Evolutionary conservation across 768 basidiomycete genomes (phyloP), one percentile per base, ranked within the genome.

Genomic region (Tricholoma saponaceum): DNA sequence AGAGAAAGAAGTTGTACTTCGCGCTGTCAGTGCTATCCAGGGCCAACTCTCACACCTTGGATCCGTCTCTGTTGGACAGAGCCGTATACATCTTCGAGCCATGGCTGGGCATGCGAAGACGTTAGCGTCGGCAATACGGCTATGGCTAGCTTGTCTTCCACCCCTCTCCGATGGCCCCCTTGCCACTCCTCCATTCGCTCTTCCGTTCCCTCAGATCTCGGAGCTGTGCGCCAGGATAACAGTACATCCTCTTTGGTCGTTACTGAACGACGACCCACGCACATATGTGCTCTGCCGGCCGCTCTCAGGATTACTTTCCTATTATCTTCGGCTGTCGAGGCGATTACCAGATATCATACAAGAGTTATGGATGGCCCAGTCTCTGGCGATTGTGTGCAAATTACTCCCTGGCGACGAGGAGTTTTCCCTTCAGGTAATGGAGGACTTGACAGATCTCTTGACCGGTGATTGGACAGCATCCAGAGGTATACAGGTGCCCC

Each of bases 341-440:
- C 68, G 75, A 12, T 74, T 85, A 12, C 86, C 89, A 5, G 79
- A 71, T 20, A 79, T 79, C n/a, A 71, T 80, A 4, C 72, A 77
- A 26, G 78, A 83, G 54, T 66, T 85, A 18, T 90, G 89, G 89
- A 72, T 87, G 37, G 83, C 84, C 0, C 87, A 89, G 60, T 82
- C 84, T 2, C 78, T 87, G 32, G 72, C 81, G 0, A 78, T 89
- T 47, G 62, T 90, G 0, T 62, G 71, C 13, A 72, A 79, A 32
- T 73, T 87, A 22, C 73, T 85, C 12, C 89, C 88, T 0, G 92
- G 93, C 12, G 89, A 95, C 60, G 94, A 95, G 66, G 81, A 81
- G 1, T 65, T 72, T 33, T 86, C 82, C 0, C 61, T 74, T 22
- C 67, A 66, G 22, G 71, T 83, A 54, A 58, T 84, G 22, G 69